These are phyloP conservation scores for Picochlorum sp. DNA, from an alignment of 139 green algal genomes.

Conservation along the genomic window DNA sequence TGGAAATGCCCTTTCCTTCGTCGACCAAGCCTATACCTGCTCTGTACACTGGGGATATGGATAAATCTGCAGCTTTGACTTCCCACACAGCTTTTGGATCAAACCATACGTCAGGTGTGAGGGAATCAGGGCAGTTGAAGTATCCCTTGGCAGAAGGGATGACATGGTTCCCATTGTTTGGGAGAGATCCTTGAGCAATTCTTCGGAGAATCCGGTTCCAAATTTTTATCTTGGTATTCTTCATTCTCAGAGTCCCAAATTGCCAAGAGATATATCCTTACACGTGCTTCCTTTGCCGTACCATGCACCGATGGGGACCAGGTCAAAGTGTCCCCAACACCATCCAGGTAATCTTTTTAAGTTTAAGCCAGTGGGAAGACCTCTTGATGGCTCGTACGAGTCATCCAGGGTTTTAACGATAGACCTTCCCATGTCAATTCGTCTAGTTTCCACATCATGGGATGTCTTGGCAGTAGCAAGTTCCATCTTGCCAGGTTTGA, in stretches of 20 bases:
- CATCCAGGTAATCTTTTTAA: slow-evolving; percentile 99
- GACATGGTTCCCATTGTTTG: slow-evolving; percentile 50
- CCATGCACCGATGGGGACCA: slow-evolving; percentile 84
- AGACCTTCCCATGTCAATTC: slow-evolving; percentile 81
- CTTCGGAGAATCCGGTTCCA: slow-evolving; percentile 91
- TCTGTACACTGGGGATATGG: slow-evolving; percentile 82
- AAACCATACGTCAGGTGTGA: slow-evolving; percentile 91
- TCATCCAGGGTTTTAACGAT: slow-evolving; percentile 86
- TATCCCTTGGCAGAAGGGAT: slow-evolving; percentile 60
- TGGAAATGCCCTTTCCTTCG: slow-evolving; percentile 73
- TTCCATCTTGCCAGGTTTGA: slow-evolving; percentile 65
- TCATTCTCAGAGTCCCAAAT: slow-evolving; percentile 80
- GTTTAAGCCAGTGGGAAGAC: slow-evolving; percentile 87
- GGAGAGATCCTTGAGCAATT: slow-evolving; percentile 63
- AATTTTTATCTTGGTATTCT: slow-evolving; percentile 82
- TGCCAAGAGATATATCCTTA: slow-evolving; percentile 92
- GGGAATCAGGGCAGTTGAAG: slow-evolving; percentile 67
- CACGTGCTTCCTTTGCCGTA: slow-evolving; percentile 76
- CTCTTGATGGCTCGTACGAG: slow-evolving; percentile 85
- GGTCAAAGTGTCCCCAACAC: slow-evolving; percentile 90
- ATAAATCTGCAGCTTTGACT: slow-evolving; percentile 95
- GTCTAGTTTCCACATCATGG: slow-evolving; percentile 65
- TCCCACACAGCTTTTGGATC: slow-evolving; percentile 86
- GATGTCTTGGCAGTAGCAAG: slow-evolving; percentile 73
- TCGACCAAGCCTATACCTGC: slow-evolving; percentile 78